phyloP scores from a whole-genome alignment of 345 rosid genomes.

The Pugionium cornutum region DNA sequence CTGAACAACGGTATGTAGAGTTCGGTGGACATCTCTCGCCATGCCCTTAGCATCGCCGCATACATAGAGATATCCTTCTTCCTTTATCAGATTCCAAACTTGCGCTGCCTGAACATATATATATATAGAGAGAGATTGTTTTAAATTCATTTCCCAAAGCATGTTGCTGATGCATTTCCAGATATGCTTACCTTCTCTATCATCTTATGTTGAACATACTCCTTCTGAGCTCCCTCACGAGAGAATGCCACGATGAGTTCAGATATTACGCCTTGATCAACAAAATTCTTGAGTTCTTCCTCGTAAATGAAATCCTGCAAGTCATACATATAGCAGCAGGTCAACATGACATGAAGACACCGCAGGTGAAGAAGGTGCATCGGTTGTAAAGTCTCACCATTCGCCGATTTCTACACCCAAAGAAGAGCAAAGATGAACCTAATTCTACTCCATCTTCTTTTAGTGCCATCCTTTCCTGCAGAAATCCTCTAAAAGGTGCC shows the following conservation, averaged over 20 bases:
- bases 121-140: neutral
- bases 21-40: constrained; percentile 81
- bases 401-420: constrained; percentile 87
- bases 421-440: constrained; percentile 75
- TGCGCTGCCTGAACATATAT: constrained; percentile 38
- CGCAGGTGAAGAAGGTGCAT: constrained; percentile 3
- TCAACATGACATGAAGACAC: constrained; percentile 3
- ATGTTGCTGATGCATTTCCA: constrained; percentile 1
- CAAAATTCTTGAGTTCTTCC: constrained; percentile 78
- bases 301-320: constrained; percentile 68
- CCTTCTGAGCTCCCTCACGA: constrained; percentile 93
- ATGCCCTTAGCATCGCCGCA: constrained; percentile 95
- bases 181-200: constrained; percentile 58
- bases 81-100: constrained; percentile 39
- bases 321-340: constrained; percentile 7
- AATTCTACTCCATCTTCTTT: constrained; percentile 74
- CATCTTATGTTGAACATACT: constrained; percentile 94
- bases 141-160: constrained; percentile 1
- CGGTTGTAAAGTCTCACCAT: constrained; percentile 49
- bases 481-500: constrained; percentile 77
- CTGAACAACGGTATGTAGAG: constrained; percentile 64
- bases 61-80: constrained; percentile 66
- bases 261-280: constrained; percentile 68
- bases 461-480: constrained; percentile 81
- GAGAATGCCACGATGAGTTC: constrained; percentile 88